Percentiles rank a stretch among this genome's conserved stretches.
phyloP scores from a whole-genome alignment of 768 basidiomycete species.

The Boletus eberwhitei region DNA sequence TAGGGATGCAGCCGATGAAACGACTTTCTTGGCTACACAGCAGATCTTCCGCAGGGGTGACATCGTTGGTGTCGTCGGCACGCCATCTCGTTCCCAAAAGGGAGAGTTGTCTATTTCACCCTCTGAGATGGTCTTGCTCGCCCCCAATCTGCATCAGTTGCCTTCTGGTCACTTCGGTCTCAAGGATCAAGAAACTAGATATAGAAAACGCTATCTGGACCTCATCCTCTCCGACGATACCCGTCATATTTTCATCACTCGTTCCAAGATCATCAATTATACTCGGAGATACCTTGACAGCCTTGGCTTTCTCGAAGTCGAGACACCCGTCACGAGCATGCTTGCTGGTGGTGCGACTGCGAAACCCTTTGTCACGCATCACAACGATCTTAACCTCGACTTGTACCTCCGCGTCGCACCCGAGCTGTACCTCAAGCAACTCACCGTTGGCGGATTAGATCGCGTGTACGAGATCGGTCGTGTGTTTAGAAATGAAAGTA shows the following conservation, averaged over 20 bases:
- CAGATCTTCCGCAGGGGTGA: slow-evolving; percentile 93
- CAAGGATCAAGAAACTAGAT: slow-evolving; percentile 96
- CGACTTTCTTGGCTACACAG: slow-evolving; percentile 67
- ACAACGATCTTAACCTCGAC: slow-evolving; percentile 97
- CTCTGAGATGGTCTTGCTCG: slow-evolving; percentile 76
- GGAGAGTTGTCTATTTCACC: slow-evolving; percentile 92
- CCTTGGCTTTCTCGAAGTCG: slow-evolving; percentile 96
- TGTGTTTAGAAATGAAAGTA: slow-evolving; percentile 97
- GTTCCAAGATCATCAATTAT: slow-evolving; percentile 89
- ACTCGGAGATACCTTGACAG: slow-evolving; percentile 85
- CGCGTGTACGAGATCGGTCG: slow-evolving; percentile 98
- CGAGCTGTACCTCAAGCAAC: slow-evolving; percentile 96
- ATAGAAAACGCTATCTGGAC: slow-evolving; percentile 98
- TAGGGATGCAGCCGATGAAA: slow-evolving; percentile 61
- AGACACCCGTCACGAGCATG: slow-evolving; percentile 97
- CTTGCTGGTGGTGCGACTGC: slow-evolving; percentile 97
- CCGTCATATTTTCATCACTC: slow-evolving; percentile 86
- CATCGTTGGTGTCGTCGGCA: slow-evolving; percentile 89
- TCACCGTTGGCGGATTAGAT: slow-evolving; percentile 95
- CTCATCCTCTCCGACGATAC: slow-evolving; percentile 91
- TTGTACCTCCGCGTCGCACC: slow-evolving; percentile 97
- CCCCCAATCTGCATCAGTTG: slow-evolving; percentile 94
- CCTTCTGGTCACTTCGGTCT: slow-evolving; percentile 91
- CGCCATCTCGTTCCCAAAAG: slow-evolving; percentile 89
- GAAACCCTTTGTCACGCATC: slow-evolving; percentile 98